Evolutionary conservation across 306 rosid species (phyloP).

Genomic region (Trifolium dubium): DNA sequence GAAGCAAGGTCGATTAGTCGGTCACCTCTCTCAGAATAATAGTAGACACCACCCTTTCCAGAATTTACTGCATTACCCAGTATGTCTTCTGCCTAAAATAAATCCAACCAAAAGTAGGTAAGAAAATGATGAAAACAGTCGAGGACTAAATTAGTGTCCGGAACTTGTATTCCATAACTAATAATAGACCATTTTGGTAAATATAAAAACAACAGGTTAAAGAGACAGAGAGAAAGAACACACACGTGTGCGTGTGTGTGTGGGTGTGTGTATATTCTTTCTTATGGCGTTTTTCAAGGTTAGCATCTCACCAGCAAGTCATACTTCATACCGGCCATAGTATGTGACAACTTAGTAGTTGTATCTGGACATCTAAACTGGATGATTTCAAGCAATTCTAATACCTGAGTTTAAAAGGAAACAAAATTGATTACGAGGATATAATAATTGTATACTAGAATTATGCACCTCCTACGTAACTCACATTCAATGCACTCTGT

Average conservation of each 20-base stretch:
- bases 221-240: too few species aligned
- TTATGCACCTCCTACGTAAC: not conserved
- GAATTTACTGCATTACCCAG: slow-evolving; percentile 76
- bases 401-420: slow-evolving; percentile 59
- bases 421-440: slow-evolving; percentile 1
- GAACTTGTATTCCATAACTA: slow-evolving; percentile 12
- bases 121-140: slow-evolving; percentile 28
- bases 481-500: not conserved
- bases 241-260: too few species aligned
- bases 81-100: slow-evolving; percentile 72
- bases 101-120: slow-evolving; percentile 29
- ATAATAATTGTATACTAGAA: not conserved
- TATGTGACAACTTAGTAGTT: slow-evolving; percentile 58
- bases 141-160: slow-evolving; percentile 23
- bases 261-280: too few species aligned
- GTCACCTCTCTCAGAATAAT: slow-evolving; percentile 96
- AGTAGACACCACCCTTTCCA: slow-evolving; percentile 85
- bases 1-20: slow-evolving; percentile 86
- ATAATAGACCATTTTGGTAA: too few species aligned
- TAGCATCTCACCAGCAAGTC: slow-evolving; percentile 70
- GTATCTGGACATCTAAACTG: slow-evolving; percentile 92
- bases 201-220: too few species aligned
- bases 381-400: slow-evolving; percentile 91
- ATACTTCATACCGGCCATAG: slow-evolving; percentile 68
- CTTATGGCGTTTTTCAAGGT: slow-evolving; percentile 9